Base-by-base conservation (phyloP, 176 grass and related monocot species). In the Panicum miliaceum region DNA sequence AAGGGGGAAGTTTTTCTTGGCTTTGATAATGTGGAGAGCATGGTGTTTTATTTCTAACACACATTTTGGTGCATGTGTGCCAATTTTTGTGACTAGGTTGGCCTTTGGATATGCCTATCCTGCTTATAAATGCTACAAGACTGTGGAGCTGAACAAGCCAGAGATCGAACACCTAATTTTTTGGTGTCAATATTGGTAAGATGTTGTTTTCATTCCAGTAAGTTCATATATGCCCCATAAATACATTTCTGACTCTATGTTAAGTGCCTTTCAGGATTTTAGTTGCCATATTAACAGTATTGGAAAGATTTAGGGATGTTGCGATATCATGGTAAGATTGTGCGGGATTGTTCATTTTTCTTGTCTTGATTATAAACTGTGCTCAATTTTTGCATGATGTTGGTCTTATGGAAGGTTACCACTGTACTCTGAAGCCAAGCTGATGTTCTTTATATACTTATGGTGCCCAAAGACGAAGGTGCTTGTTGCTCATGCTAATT, bases 391-490 rank as follows among this genome's bases (percentile, higher is more conserved):
- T 87, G 58, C 68, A 72, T 65, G 48, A 57, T 85, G 62, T 6
- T 35, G 29, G 34, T 62, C 58, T 34, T 84, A 15, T 47, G 81
- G 59, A 81, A 97, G 91, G 94, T 27, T 97, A 82, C 91, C 94
- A 18, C 89, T 97, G 77, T 97, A 97, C 87, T 86, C 71, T 46
- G 94, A 97, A 69, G 89, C 87, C 58, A 97, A 97, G 80, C 56
- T 94, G 45, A 77, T 90, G 57, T 94, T 97, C 87, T 94, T 94
- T 50, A 79, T 97, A 71, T 97, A 94, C 83, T 82, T 97, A 50
- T 92, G 94, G 94, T 97, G 83, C 80, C 91, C 94, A 9, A 97
- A 88, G 86, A 97, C 91, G 36, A 97, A 97, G 94, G 94, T 97
- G 14, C 29, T 18, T 64, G 60, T 4, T 64, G 32, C 34, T 64